Conservation (phyloP, 176 grass and related monocot genomes). For the Miscanthus lutarioriparius region DNA sequence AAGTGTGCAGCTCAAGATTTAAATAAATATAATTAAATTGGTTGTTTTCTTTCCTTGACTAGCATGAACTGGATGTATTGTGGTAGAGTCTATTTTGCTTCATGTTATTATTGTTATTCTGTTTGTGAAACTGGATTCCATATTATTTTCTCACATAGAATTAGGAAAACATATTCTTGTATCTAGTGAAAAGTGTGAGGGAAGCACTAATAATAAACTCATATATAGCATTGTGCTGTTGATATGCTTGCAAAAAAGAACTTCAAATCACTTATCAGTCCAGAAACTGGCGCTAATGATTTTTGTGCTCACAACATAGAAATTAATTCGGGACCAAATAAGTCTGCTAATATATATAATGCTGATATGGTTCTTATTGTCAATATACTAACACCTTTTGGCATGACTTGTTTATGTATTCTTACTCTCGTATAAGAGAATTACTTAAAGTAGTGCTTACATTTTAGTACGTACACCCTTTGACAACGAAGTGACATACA, state of each 20-base stretch:
- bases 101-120: background rate
- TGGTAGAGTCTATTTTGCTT: background rate
- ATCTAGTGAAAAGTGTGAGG: background rate
- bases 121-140: background rate
- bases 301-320: no score
- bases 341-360: background rate
- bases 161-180: background rate
- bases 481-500: background rate
- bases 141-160: background rate
- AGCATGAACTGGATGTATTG: background rate
- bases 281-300: no score
- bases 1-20: background rate
- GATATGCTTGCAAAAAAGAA: background rate
- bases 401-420: background rate
- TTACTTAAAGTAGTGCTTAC: background rate
- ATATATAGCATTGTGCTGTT: background rate
- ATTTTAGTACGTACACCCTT: background rate
- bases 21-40: background rate
- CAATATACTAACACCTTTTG: background rate
- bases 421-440: background rate
- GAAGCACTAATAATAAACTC: background rate
- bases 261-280: no score
- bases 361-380: background rate
- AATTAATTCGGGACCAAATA: background rate
- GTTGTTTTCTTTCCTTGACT: background rate